A percentile compares a stretch with the other conserved stretches of the same genome.
Evolutionary conservation across 176 grass and related monocot species (phyloP).

Genomic region (Aechmea fasciata): DNA sequence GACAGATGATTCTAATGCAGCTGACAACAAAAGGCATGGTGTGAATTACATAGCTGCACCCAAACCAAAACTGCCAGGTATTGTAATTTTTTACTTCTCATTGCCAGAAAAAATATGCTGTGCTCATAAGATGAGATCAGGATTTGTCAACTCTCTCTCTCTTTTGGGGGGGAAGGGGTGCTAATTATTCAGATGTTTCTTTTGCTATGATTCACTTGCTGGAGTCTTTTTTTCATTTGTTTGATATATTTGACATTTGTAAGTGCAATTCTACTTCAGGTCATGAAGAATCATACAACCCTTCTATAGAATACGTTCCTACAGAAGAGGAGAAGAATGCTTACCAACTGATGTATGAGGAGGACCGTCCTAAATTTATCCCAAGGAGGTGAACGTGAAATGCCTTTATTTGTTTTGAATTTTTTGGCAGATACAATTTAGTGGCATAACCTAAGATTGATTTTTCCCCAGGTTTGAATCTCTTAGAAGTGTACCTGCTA

Average conservation of each 20-base stretch:
- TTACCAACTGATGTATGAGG: slow-evolving; percentile 91
- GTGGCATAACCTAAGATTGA: slow-evolving; percentile 4
- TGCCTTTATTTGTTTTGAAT: slow-evolving; percentile 15
- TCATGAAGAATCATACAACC: slow-evolving; percentile 98
- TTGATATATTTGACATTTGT: not conserved
- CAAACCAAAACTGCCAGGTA: slow-evolving; percentile 91
- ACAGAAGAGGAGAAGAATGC: slow-evolving; percentile 94
- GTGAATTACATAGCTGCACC: slow-evolving; percentile 89
- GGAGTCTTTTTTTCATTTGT: not conserved
- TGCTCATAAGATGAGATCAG: not conserved
- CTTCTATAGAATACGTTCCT: slow-evolving; percentile 89
- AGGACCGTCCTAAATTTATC: slow-evolving; percentile 94
- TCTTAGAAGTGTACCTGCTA: slow-evolving; percentile 81
- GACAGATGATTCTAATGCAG: slow-evolving; percentile 73
- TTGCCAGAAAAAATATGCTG: not conserved
- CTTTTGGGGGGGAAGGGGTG: too few relatives aligned
- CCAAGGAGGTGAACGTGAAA: slow-evolving; percentile 45
- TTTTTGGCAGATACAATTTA: slow-evolving; percentile 16
- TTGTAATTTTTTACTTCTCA: not conserved
- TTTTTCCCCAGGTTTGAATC: slow-evolving; percentile 56
- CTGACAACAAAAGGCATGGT: slow-evolving; percentile 73
- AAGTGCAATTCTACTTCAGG: slow-evolving; percentile 31
- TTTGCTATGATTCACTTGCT: not conserved
- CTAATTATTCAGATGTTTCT: slow-evolving; percentile 4
- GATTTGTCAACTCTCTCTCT: not conserved